Base-by-base conservation (phyloP, 2,329 filamentous ascomycete genomes). In the Talaromyces funiculosus region DNA sequence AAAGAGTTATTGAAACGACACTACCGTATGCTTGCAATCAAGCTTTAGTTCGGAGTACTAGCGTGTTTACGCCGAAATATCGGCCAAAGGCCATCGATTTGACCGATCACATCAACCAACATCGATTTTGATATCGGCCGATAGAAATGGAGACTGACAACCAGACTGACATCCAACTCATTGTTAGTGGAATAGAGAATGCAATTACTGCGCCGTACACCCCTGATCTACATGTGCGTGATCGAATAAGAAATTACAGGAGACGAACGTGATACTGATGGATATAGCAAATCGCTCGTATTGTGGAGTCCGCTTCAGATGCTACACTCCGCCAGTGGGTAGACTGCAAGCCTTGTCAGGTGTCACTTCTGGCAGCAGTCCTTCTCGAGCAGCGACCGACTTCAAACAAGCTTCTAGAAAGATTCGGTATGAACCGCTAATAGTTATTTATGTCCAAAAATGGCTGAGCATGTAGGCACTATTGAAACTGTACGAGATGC, bases 351-450 rank as follows among this genome's bases (percentile, higher is more conserved):
- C 75, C 76, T 29, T 85, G 83, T 66, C 78, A 80, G 54, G 69
- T 84, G 49, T 70, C 72, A 10, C 68, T 72, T 22, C 70, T 86
- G 22, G 74, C 75, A 14, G 72, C 71, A n/a, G 70, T 72, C 35
- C 66, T 83, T n/a, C 68, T 81, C 31, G 77, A 82, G 61, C 80
- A 78, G 26, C 69, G 85, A 37, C 75, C 80, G 35, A 75, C 78
- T 49, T 83, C 81, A 71, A 74, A 78, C 3, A 80, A 81, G 62
- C 72, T 85, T 29, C 68, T 86, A 40, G 69, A 76, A n/a, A 69
- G 66, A 38, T 76, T 86, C 31, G 77, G 81, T 83, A 60, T 63
- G 68, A 4, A 5, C 43, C 9, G 18, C 73, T 29, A 61, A 56
- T 35, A 20, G 18, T 14, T 22, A 49, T 51, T 16, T 51, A 45